Evolutionary conservation across 2,329 filamentous ascomycete species (phyloP).

Genomic region (Neofusicoccum parvum): DNA sequence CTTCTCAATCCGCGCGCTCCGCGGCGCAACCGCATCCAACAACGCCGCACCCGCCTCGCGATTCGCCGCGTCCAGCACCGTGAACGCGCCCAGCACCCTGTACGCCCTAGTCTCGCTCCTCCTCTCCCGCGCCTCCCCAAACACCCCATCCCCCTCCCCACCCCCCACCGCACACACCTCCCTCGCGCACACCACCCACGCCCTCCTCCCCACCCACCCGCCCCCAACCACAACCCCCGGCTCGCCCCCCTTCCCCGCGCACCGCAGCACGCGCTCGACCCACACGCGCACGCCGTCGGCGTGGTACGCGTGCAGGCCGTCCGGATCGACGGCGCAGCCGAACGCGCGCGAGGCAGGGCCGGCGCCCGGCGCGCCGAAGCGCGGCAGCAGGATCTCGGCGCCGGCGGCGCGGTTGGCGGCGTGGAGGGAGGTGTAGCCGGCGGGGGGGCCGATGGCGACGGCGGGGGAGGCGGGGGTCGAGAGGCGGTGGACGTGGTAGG

Average conservation of each 20-base stretch:
- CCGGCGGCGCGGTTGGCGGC: slow-evolving; percentile 2
- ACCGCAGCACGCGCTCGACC: not conserved
- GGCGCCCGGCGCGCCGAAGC: not conserved
- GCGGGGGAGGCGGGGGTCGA: not conserved
- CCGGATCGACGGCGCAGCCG: not conserved
- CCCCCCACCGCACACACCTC: not conserved
- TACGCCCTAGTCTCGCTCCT: not conserved
- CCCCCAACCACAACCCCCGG: too few species aligned
- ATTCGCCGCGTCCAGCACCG: slow-evolving; percentile 14
- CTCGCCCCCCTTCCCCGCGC: not conserved
- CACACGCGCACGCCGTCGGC: not conserved
- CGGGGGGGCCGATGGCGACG: not conserved
- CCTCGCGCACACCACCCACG: not conserved
- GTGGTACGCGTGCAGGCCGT: not conserved
- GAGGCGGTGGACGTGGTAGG: slow-evolving; percentile 4
- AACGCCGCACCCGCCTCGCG: not conserved
- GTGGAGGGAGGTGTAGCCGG: not conserved
- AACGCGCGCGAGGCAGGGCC: not conserved
- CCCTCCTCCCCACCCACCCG: too few species aligned
- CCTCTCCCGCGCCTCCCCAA: not conserved
- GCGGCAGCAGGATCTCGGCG: not conserved
- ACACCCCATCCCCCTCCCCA: not conserved
- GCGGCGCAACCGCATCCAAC: not conserved
- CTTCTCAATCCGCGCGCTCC: not conserved
- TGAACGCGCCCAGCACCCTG: not conserved